These are phyloP conservation scores for Dillenia suffruticosa DNA, from an alignment of 164 flowering plant genomes.

Conservation along the genomic window DNA sequence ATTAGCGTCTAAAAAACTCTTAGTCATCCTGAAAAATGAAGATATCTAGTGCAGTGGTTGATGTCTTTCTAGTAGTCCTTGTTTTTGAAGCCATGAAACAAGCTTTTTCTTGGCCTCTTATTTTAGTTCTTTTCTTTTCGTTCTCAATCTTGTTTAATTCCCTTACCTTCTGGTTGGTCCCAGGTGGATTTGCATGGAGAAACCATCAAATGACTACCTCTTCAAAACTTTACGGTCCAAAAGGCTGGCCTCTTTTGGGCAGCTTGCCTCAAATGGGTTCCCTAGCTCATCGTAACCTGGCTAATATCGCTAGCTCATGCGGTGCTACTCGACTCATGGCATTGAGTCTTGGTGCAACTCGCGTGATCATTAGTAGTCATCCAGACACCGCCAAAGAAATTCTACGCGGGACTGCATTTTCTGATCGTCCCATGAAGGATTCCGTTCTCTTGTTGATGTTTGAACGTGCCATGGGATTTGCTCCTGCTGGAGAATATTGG, in stretches of 20 bases:
- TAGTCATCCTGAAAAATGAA: slow-evolving; percentile 6
- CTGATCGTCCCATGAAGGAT: slow-evolving; percentile 70
- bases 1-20: neutral
- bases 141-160: slow-evolving; percentile 20
- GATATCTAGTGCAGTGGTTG: slow-evolving; percentile 22
- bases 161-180: slow-evolving; percentile 40
- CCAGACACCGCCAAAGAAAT: slow-evolving; percentile 83
- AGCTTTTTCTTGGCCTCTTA: slow-evolving; percentile 16
- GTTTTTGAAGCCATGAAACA: slow-evolving; percentile 16
- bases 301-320: slow-evolving; percentile 31
- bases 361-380: slow-evolving; percentile 63
- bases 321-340: slow-evolving; percentile 67
- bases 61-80: slow-evolving; percentile 21
- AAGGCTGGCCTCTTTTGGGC: slow-evolving; percentile 62
- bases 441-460: slow-evolving; percentile 73
- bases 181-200: slow-evolving; percentile 71
- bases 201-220: slow-evolving; percentile 11
- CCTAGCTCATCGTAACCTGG: slow-evolving; percentile 56
- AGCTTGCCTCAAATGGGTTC: slow-evolving; percentile 39
- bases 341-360: slow-evolving; percentile 51
- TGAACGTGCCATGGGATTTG: slow-evolving; percentile 86
- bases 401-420: slow-evolving; percentile 48
- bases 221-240: slow-evolving; percentile 38
- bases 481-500: slow-evolving; percentile 81
- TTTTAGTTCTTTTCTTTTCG: slow-evolving; percentile 15